Conservation (phyloP, 2,329 filamentous ascomycete species). For the Talaromyces sp. region DNA sequence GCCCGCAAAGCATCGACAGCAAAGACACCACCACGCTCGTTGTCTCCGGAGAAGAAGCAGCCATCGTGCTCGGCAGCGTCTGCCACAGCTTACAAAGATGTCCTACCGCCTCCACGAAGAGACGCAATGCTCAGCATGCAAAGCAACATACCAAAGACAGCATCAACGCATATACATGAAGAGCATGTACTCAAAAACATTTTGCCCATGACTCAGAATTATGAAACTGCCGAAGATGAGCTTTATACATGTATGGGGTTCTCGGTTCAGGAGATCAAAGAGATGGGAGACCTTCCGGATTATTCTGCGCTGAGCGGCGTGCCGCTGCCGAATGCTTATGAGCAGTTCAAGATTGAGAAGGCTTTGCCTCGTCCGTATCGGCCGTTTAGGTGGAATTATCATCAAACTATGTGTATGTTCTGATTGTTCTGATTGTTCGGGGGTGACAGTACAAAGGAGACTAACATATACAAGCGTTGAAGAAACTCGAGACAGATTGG, state of each 20-base stretch:
- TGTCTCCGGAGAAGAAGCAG: conserved; percentile 49
- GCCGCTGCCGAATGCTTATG: conserved; percentile 63
- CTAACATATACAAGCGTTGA: conserved; percentile 56
- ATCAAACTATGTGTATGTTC: conserved; percentile 83
- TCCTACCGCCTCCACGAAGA: conserved; percentile 54
- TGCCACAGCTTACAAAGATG: conserved; percentile 42
- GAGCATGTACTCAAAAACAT: conserved; percentile 32
- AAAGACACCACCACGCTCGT: conserved; percentile 52
- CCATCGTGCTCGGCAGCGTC: conserved; percentile 25
- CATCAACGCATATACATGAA: conserved; percentile 28
- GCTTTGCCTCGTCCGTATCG: conserved; percentile 72
- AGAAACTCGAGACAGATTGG: conserved; percentile 76
- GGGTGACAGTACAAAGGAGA: not conserved
- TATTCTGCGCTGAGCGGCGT: conserved; percentile 74
- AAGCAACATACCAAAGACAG: conserved; percentile 20
- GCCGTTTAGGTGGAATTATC: conserved; percentile 79
- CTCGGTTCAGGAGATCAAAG: conserved; percentile 65
- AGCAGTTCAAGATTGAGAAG: conserved; percentile 64
- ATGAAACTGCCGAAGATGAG: conserved; percentile 31
- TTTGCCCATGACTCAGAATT: conserved; percentile 44
- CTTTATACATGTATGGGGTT: conserved; percentile 66
- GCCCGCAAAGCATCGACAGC: conserved; percentile 47
- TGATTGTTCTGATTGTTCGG: not conserved
- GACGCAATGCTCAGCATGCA: conserved; percentile 41
- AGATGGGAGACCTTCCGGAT: conserved; percentile 73